These are phyloP conservation scores for Starmerella tilneyi DNA, from an alignment of 805 yeast genomes.

Conservation along the genomic window DNA sequence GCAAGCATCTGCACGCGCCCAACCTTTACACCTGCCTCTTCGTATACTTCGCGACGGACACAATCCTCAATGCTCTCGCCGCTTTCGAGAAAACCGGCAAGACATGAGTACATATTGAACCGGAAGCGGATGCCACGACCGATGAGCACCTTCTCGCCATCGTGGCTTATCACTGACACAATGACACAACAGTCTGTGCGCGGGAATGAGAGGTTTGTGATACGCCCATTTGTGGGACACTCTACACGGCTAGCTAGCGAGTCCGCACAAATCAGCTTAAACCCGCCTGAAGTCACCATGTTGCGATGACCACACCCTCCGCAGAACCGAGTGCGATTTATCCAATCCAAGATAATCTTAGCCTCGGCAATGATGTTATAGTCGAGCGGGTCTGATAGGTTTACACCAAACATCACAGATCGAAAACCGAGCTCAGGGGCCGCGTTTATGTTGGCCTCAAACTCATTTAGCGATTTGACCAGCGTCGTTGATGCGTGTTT, in stretches of 20 bases:
- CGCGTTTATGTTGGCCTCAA: slow-evolving; percentile 8
- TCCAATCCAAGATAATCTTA: slow-evolving; percentile 78
- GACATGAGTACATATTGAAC: slow-evolving; percentile 59
- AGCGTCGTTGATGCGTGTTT: slow-evolving; percentile 21
- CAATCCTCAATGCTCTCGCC: slow-evolving; percentile 86
- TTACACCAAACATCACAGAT: slow-evolving; percentile 17
- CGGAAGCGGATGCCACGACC: slow-evolving; percentile 61
- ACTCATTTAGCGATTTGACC: slow-evolving; percentile 13
- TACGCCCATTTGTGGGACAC: slow-evolving; percentile 36
- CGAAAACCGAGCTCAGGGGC: slow-evolving; percentile 12
- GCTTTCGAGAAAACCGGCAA: slow-evolving; percentile 95
- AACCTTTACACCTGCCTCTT: slow-evolving; percentile 77
- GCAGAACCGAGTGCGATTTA: slow-evolving; percentile 60
- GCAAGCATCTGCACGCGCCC: slow-evolving; percentile 49
- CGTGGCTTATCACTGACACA: slow-evolving; percentile 59
- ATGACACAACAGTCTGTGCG: slow-evolving; percentile 85
- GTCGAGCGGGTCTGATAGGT: slow-evolving; percentile 29
- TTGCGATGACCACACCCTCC: slow-evolving; percentile 66
- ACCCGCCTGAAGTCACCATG: slow-evolving; percentile 36
- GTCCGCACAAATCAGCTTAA: slow-evolving; percentile 33
- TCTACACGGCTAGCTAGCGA: slow-evolving; percentile 18
- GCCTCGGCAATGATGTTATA: slow-evolving; percentile 72
- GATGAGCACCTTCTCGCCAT: slow-evolving; percentile 52
- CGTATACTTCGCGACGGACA: slow-evolving; percentile 83
- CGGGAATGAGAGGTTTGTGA: slow-evolving; percentile 79